A percentile compares a stretch with the other conserved stretches of the same genome.
Evolutionary conservation across 1,284 basidiomycete species (phyloP).

Genomic region (Ceratobasidium sp.): DNA sequence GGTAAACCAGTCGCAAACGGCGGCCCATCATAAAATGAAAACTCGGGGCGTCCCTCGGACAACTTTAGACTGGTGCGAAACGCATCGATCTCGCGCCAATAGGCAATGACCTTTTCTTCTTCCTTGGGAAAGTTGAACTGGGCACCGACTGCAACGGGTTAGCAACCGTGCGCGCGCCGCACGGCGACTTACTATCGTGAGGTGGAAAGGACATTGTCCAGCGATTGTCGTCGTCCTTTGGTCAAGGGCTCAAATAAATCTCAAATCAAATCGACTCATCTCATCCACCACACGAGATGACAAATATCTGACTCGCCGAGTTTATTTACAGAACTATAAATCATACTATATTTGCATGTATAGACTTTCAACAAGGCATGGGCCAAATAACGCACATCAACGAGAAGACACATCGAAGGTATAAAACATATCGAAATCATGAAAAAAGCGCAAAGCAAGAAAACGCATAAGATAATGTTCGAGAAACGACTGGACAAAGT

Average conservation of each 20-base stretch:
- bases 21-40: slow-evolving; percentile 97
- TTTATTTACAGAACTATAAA: neutral
- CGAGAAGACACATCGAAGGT: neutral
- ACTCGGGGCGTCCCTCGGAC: slow-evolving; percentile 87
- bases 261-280: slow-evolving; percentile 22
- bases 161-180: slow-evolving; percentile 28
- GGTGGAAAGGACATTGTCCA: slow-evolving; percentile 67
- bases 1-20: slow-evolving; percentile 98
- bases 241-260: slow-evolving; percentile 34
- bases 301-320: neutral
- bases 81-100: slow-evolving; percentile 97
- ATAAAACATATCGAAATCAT: neutral
- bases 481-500: neutral
- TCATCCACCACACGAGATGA: slow-evolving; percentile 17
- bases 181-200: slow-evolving; percentile 68
- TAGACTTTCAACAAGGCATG: neutral
- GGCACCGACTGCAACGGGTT: slow-evolving; percentile 60
- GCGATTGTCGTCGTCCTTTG: slow-evolving; percentile 23
- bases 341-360: slow-evolving; percentile 3
- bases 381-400: neutral
- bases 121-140: slow-evolving; percentile 90
- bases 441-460: neutral
- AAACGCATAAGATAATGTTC: neutral
- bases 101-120: slow-evolving; percentile 90
- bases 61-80: slow-evolving; percentile 94